These are phyloP conservation scores for Trypethelium eluteriae DNA, from an alignment of 495 filamentous ascomycete genomes.

Conservation along the genomic window DNA sequence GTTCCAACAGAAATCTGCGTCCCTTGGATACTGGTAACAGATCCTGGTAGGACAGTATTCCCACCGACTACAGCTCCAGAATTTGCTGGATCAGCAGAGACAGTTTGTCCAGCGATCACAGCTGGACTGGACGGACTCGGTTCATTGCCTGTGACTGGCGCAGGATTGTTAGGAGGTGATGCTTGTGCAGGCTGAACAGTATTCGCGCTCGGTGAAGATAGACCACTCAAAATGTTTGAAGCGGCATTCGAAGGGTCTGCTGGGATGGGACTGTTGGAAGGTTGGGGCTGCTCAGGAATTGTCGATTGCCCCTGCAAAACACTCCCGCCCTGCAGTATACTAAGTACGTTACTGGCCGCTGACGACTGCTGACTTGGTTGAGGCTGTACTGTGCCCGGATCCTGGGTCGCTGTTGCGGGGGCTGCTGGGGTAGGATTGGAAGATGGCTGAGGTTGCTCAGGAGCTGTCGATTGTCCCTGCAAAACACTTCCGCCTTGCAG, in stretches of 20 bases:
- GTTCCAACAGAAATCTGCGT: not conserved
- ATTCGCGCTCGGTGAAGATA: not conserved
- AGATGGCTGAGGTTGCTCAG: no score
- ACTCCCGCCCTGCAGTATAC: not conserved
- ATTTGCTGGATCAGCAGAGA: not conserved
- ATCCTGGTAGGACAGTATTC: not conserved
- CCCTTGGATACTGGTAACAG: not conserved
- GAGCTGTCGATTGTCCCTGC: no score
- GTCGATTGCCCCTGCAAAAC: not conserved
- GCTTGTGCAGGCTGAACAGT: not conserved
- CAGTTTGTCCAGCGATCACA: not conserved
- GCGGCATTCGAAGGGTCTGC: not conserved
- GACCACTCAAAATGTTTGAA: not conserved
- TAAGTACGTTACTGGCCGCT: not conserved
- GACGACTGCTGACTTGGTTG: not conserved
- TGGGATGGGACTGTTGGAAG: not conserved
- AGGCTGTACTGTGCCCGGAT: not conserved
- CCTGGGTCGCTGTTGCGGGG: not conserved
- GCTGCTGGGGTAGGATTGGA: not conserved
- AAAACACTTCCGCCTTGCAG: not conserved
- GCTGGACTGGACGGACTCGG: not conserved
- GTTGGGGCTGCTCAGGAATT: not conserved
- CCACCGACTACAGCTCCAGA: not conserved
- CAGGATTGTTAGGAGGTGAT: not conserved
- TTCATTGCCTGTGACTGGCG: not conserved